Percentiles rank a stretch among this genome's conserved stretches.
Evolutionary conservation across 1,284 basidiomycete genomes (phyloP).

Genomic region (Ceratobasidium sp.): DNA sequence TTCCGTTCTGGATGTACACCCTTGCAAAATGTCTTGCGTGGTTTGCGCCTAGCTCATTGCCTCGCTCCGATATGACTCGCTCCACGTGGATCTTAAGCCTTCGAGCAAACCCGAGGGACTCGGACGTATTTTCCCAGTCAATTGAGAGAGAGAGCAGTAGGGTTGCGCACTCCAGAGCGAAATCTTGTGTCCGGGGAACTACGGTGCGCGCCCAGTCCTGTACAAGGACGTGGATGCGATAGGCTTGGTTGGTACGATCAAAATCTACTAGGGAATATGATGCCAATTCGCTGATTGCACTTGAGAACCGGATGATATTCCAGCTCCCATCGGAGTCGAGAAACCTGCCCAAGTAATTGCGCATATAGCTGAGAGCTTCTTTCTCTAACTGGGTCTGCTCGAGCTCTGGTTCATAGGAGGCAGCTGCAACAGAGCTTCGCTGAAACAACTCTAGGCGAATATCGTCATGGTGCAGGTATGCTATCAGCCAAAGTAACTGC

Average conservation of each 20-base stretch:
- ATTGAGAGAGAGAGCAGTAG: too few species aligned
- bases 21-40: too few species aligned
- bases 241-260: neutral
- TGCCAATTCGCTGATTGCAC: neutral
- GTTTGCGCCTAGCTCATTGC: too few species aligned
- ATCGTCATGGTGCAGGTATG: neutral
- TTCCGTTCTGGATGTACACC: too few species aligned
- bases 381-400: neutral
- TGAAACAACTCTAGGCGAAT: neutral
- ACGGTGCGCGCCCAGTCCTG: neutral
- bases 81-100: too few species aligned
- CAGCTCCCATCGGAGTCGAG: neutral
- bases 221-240: constrained; percentile 3
- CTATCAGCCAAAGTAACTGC: neutral
- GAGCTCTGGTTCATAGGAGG: neutral
- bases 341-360: neutral
- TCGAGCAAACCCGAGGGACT: too few species aligned
- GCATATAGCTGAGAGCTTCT: neutral
- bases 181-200: too few species aligned
- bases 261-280: constrained; percentile 5
- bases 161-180: too few species aligned
- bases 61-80: too few species aligned
- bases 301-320: neutral
- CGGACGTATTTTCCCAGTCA: too few species aligned
- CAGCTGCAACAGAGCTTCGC: neutral